phyloP scores from a whole-genome alignment of 1,284 basidiomycete species.

The Trametes hirsuta region DNA sequence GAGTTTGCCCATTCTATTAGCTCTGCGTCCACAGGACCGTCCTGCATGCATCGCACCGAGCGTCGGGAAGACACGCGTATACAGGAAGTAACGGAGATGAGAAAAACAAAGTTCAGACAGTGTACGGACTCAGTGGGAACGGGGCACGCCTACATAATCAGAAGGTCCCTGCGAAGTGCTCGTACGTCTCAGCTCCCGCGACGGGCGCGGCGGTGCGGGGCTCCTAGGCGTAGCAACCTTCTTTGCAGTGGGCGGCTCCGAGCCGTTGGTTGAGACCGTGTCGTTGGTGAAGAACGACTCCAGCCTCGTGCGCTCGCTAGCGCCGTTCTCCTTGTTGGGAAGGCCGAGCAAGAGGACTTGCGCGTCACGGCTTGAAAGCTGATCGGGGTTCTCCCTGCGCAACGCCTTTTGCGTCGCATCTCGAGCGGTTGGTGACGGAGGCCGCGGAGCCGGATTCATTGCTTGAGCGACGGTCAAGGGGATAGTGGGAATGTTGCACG shows the following conservation, averaged over 20 bases:
- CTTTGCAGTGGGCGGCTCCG: constrained; percentile 24
- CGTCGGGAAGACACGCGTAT: constrained; percentile 17
- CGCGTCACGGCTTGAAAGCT: constrained; percentile 87
- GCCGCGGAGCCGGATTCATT: constrained; percentile 93
- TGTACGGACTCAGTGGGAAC: constrained; percentile 17
- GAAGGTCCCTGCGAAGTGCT: constrained; percentile 30
- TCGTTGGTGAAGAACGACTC: constrained; percentile 61
- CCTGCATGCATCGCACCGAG: constrained; percentile 28
- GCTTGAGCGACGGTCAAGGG: constrained; percentile 93
- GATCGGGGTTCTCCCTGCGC: constrained; percentile 86
- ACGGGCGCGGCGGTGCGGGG: constrained; percentile 59
- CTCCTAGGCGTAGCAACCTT: constrained; percentile 24
- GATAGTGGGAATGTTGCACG: constrained; percentile 97
- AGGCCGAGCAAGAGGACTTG: constrained; percentile 80
- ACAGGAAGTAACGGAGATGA: constrained; percentile 16
- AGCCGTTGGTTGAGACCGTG: constrained; percentile 30
- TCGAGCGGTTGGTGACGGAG: constrained; percentile 88
- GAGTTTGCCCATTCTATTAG: constrained; percentile 88
- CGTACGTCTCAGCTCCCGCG: constrained; percentile 58
- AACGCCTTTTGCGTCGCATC: constrained; percentile 90
- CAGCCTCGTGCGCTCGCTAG: constrained; percentile 46
- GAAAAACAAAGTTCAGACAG: constrained; percentile 22
- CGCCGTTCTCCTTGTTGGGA: constrained; percentile 43
- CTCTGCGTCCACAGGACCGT: constrained; percentile 45
- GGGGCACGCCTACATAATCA: constrained; percentile 41